Evolutionary conservation across 495 filamentous ascomycete species (phyloP), one percentile per base, ranked within the genome.

Genomic region (Diplogelasinospora grovesii): DNA sequence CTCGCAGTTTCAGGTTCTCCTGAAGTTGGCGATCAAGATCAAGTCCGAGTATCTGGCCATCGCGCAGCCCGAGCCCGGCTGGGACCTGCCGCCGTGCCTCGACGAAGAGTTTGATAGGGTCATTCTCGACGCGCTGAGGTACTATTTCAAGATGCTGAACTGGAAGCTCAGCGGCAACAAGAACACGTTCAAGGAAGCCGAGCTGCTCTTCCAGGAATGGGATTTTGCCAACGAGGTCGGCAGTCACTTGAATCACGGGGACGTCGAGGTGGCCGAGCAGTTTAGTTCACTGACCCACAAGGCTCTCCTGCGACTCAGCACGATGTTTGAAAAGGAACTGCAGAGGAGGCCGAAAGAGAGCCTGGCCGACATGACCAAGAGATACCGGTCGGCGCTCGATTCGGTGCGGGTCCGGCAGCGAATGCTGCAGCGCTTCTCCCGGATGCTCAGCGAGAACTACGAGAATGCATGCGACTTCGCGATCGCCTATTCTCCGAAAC

Each of bases 101-200:
- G 92, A 95, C 56, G 92, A 98, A 46, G 84, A 86, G 36, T 97
- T 97, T 53, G 92, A 98, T 54, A 73, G 78, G n/a, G 86, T 92
- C n/a, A 87, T 96, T 5, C 61, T 98, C 36, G 89, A 96, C 56
- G 90, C 90, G 1, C 71, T 98, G 48, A 93, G 89, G 56, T 97
- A 94, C 58, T 98, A 97, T 58, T 97, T 98, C 70, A 85, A 87
- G 50, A 83, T 98, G 66, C 69, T 98, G 36, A 95, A 95, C 52
- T 95, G 89, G 85, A 96, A 96, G 57, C 69, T 98, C 31, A 88
- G 87, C 55, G 86, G 88, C 30, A 97, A 96, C 65, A 96, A 95
- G 58, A 98, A 97, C 62, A 95, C 92, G 0, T 97, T 97, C 74
- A 97, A 97, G 57, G 92, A 97, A 54, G 92, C 92, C 9, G 92